Conservation (phyloP, 2,329 filamentous ascomycete species). For the Colletotrichum navitas region DNA sequence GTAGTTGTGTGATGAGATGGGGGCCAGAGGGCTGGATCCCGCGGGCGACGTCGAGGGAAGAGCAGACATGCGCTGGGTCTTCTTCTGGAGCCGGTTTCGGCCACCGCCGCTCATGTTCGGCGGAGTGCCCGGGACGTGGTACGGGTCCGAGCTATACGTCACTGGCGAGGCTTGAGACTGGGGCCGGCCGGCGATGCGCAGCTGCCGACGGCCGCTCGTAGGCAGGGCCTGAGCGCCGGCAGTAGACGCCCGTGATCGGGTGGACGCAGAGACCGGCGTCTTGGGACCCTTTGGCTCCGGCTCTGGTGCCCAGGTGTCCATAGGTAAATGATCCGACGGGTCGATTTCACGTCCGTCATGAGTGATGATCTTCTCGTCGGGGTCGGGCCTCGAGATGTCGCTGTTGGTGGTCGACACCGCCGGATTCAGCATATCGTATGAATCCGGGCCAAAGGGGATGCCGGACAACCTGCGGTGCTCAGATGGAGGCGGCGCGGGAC, state of each 20-base stretch:
- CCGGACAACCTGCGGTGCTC: constrained; percentile 67
- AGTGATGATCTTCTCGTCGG: constrained; percentile 78
- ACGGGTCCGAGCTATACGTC: constrained; percentile 47
- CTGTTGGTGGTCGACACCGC: constrained; percentile 49
- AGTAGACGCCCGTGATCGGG: constrained; percentile 57
- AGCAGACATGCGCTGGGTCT: constrained; percentile 61
- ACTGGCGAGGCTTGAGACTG: constrained; percentile 58
- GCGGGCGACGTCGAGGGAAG: constrained; percentile 54
- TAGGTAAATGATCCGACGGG: constrained; percentile 83
- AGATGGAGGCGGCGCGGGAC: constrained; percentile 70
- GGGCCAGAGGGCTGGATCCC: constrained; percentile 64
- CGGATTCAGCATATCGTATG: constrained; percentile 80
- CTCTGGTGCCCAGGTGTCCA: constrained; percentile 83
- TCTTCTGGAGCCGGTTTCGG: constrained; percentile 76
- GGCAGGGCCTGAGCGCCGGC: constrained; percentile 67
- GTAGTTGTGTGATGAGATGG: constrained; percentile 65
- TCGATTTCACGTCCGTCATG: constrained; percentile 83
- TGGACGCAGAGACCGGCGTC: constrained; percentile 46
- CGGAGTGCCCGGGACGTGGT: constrained; percentile 50
- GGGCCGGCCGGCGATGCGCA: constrained; percentile 64
- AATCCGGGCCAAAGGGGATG: constrained; percentile 80
- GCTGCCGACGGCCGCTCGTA: constrained; percentile 62
- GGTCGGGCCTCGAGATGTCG: constrained; percentile 53
- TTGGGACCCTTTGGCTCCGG: constrained; percentile 66
- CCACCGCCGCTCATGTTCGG: constrained; percentile 53